These are phyloP conservation scores for Aureobasidium namibiae DNA, from an alignment of 2,329 filamentous ascomycete species.

Conservation along the genomic window DNA sequence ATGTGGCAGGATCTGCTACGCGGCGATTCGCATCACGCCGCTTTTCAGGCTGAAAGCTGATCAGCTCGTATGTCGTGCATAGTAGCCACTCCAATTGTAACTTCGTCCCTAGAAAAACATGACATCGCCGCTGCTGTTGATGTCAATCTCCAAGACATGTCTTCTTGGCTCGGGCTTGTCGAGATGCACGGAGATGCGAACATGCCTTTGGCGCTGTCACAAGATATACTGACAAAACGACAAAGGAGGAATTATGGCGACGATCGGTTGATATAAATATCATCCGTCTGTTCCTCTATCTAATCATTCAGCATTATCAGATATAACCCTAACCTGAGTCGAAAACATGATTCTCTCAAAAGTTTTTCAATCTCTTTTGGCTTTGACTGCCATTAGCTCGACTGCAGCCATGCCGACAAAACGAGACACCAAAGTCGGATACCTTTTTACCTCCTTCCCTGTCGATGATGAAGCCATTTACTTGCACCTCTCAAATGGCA, in stretches of 20 bases:
- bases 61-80: neutral
- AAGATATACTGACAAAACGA: neutral
- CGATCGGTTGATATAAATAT: conserved; percentile 4
- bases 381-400: neutral
- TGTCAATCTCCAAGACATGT: neutral
- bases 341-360: neutral
- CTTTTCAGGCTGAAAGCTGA: conserved; percentile 1
- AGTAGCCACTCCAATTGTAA: neutral
- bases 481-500: neutral
- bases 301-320: neutral
- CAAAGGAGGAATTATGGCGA: neutral
- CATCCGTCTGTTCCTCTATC: neutral
- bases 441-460: neutral
- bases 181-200: neutral
- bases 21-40: neutral
- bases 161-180: conserved; percentile 1
- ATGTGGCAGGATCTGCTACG: neutral
- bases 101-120: neutral
- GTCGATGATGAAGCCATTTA: neutral
- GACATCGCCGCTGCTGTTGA: neutral
- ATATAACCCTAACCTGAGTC: neutral
- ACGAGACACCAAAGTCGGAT: neutral
- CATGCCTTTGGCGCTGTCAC: neutral
- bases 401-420: neutral
- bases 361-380: neutral